Conservation (phyloP, 371 early-diverging fungal genomes). For the Lichtheimia corymbifera region DNA sequence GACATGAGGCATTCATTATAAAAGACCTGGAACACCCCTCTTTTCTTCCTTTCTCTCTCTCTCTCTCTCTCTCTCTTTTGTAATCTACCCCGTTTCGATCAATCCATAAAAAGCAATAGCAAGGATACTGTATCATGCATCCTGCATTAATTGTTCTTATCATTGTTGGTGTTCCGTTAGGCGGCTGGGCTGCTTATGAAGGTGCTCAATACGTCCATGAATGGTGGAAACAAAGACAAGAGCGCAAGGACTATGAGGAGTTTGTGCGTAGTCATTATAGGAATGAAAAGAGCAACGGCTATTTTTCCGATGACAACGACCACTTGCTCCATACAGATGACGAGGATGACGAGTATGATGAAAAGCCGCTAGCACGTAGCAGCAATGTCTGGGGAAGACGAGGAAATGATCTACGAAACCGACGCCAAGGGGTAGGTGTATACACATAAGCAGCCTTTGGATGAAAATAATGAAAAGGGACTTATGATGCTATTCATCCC, state of each 20-base stretch:
- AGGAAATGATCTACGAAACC: slow-evolving; percentile 1
- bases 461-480: too few relatives aligned
- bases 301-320: not conserved
- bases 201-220: slow-evolving; percentile 21
- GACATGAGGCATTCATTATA: not conserved
- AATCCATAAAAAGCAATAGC: not conserved
- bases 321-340: slow-evolving; percentile 10
- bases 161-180: slow-evolving; percentile 18
- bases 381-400: slow-evolving; percentile 1
- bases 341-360: slow-evolving; percentile 22
- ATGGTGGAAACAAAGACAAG: slow-evolving; percentile 27
- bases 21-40: not conserved
- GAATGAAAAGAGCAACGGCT: slow-evolving; percentile 21
- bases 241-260: slow-evolving; percentile 33
- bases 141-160: slow-evolving; percentile 24
- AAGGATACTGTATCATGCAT: slow-evolving; percentile 20
- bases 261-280: slow-evolving; percentile 19
- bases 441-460: not conserved
- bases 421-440: not conserved
- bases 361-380: slow-evolving; percentile 17
- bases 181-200: slow-evolving; percentile 30
- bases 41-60: slow-evolving; percentile 7
- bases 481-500: too few relatives aligned
- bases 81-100: not conserved
- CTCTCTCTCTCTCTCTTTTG: slow-evolving; percentile 8